Percentiles rank a stretch among this genome's conserved stretches.
Conservation (phyloP, 2,329 filamentous ascomycete species). For the Alternaria sp. region DNA sequence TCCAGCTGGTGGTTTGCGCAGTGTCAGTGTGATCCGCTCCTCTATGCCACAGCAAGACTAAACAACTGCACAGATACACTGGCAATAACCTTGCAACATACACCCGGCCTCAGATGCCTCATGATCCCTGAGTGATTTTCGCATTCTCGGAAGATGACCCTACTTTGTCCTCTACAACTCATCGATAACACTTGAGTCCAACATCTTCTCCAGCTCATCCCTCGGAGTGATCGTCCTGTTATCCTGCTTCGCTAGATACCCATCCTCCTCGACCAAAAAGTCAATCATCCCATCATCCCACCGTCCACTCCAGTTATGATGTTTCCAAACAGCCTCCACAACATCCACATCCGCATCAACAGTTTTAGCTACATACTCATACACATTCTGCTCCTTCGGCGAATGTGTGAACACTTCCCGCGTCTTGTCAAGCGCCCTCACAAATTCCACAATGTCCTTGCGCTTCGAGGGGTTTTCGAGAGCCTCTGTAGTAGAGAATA, state of each 20-base stretch:
- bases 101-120: too few relatives aligned
- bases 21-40: too few relatives aligned
- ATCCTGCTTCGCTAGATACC: slow-evolving; percentile 27
- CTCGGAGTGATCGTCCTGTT: slow-evolving; percentile 15
- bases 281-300: slow-evolving; percentile 26
- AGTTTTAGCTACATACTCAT: slow-evolving; percentile 20
- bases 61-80: too few relatives aligned
- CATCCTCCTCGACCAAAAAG: slow-evolving; percentile 32
- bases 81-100: not conserved
- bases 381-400: slow-evolving; percentile 18
- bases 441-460: slow-evolving; percentile 32
- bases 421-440: slow-evolving; percentile 32
- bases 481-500: slow-evolving; percentile 33
- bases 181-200: slow-evolving; percentile 27
- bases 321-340: slow-evolving; percentile 30
- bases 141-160: too few relatives aligned
- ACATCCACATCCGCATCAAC: slow-evolving; percentile 24
- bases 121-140: too few relatives aligned
- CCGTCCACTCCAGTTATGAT: slow-evolving; percentile 31
- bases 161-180: not conserved
- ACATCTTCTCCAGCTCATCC: slow-evolving; percentile 26
- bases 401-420: slow-evolving; percentile 22
- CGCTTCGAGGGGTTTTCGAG: slow-evolving; percentile 23
- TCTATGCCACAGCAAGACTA: too few relatives aligned
- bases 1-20: not conserved